These are phyloP conservation scores for Globisporangium splendens DNA, from an alignment of 352 stramenopile genomes.

Conservation along the genomic window DNA sequence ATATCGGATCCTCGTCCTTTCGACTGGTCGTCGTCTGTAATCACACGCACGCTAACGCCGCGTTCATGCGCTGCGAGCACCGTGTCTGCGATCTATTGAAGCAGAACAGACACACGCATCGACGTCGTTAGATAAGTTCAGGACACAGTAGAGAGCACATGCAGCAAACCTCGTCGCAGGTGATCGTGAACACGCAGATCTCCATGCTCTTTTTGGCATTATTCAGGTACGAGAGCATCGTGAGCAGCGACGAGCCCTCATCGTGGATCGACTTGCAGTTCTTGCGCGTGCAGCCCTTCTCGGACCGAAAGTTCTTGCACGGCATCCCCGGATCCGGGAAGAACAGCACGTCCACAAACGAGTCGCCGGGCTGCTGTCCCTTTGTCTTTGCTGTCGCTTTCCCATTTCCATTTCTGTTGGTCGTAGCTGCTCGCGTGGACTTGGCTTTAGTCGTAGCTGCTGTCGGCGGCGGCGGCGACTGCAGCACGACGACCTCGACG, in stretches of 20 bases:
- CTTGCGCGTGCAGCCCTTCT: slow-evolving; percentile 53
- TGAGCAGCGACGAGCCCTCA: slow-evolving; percentile 53
- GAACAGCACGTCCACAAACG: slow-evolving; percentile 71
- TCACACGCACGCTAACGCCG: slow-evolving; percentile 51
- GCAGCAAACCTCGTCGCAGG: slow-evolving; percentile 48
- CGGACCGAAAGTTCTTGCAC: slow-evolving; percentile 49
- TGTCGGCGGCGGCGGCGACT: not conserved
- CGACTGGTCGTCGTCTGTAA: slow-evolving; percentile 62
- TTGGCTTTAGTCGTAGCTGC: too few species aligned
- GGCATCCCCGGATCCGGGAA: slow-evolving; percentile 64
- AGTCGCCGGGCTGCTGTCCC: slow-evolving; percentile 23
- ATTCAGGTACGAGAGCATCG: slow-evolving; percentile 43
- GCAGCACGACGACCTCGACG: slow-evolving; percentile 12
- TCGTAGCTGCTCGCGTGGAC: too few species aligned
- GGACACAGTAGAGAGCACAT: not conserved
- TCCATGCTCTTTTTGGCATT: slow-evolving; percentile 47
- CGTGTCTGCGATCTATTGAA: slow-evolving; percentile 44
- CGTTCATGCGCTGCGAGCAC: slow-evolving; percentile 52
- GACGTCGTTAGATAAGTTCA: not conserved
- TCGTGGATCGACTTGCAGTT: slow-evolving; percentile 66
- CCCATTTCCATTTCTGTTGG: too few species aligned
- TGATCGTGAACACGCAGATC: slow-evolving; percentile 76
- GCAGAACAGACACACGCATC: not conserved
- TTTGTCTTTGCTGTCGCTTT: not conserved
- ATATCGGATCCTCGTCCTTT: slow-evolving; percentile 63